phyloP scores from a whole-genome alignment of 768 basidiomycete species.

The Tulasnella sp. region DNA sequence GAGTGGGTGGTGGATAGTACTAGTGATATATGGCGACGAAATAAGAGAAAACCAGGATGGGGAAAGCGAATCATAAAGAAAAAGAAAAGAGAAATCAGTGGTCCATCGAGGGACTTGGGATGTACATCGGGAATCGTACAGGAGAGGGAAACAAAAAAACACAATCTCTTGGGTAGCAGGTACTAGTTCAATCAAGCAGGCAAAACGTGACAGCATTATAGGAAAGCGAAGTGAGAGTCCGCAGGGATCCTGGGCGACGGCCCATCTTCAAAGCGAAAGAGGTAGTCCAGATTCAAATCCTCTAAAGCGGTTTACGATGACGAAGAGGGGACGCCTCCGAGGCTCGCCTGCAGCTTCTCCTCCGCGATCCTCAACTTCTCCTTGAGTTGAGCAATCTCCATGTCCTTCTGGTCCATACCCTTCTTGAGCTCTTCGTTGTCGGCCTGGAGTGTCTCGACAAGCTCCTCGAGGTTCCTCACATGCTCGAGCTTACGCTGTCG shows the following conservation, averaged over 20 bases:
- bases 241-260: neutral
- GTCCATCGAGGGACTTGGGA: neutral
- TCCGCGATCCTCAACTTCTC: neutral
- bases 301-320: neutral
- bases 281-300: neutral
- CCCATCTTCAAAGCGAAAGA: neutral
- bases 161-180: neutral
- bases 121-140: neutral
- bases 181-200: neutral
- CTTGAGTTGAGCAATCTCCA: neutral
- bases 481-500: slow-evolving; percentile 70
- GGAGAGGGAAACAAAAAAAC: neutral
- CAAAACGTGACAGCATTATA: neutral
- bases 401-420: neutral
- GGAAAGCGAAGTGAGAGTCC: neutral
- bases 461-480: slow-evolving; percentile 58
- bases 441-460: slow-evolving; percentile 21
- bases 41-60: neutral
- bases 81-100: neutral
- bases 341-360: neutral
- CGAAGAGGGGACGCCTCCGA: neutral
- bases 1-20: neutral
- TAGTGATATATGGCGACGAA: neutral
- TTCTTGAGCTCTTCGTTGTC: slow-evolving; percentile 3
- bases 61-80: neutral